Evolutionary conservation across 176 grass and related monocot genomes (phyloP).

Genomic region (Triticum turgidum): DNA sequence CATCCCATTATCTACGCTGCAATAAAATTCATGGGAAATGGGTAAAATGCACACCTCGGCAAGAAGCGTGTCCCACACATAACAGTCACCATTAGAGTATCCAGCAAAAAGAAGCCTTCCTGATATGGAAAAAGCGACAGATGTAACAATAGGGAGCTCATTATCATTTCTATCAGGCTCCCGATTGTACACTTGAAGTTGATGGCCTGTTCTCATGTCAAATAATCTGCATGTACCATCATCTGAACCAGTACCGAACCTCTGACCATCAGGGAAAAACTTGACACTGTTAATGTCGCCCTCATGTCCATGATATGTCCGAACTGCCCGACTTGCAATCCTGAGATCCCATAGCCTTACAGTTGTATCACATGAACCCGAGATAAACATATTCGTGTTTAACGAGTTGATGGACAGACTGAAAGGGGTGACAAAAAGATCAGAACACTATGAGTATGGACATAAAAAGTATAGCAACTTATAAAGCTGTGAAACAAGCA

Average conservation of each 20-base stretch:
- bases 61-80: constrained; percentile 95
- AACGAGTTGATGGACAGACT: constrained; percentile 90
- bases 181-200: constrained; percentile 85
- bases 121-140: constrained; percentile 97
- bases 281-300: constrained; percentile 87
- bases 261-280: constrained; percentile 96
- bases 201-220: constrained; percentile 97
- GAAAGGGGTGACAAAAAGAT: constrained; percentile 17
- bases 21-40: constrained; percentile 1
- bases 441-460: not conserved
- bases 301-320: constrained; percentile 87
- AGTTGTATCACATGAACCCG: constrained; percentile 93
- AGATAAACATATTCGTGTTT: constrained; percentile 89
- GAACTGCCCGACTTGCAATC: constrained; percentile 89
- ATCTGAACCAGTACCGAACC: constrained; percentile 96
- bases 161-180: constrained; percentile 61
- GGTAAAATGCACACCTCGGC: constrained; percentile 60
- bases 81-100: constrained; percentile 97
- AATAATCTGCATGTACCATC: constrained; percentile 94
- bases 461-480: not conserved
- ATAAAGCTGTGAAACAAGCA: not conserved
- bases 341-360: constrained; percentile 92
- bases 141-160: constrained; percentile 77
- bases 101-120: constrained; percentile 98
- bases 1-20: constrained; percentile 7